These are phyloP conservation scores for Sporisorium reilianum DNA, from an alignment of 1,284 basidiomycete species.

Conservation along the genomic window DNA sequence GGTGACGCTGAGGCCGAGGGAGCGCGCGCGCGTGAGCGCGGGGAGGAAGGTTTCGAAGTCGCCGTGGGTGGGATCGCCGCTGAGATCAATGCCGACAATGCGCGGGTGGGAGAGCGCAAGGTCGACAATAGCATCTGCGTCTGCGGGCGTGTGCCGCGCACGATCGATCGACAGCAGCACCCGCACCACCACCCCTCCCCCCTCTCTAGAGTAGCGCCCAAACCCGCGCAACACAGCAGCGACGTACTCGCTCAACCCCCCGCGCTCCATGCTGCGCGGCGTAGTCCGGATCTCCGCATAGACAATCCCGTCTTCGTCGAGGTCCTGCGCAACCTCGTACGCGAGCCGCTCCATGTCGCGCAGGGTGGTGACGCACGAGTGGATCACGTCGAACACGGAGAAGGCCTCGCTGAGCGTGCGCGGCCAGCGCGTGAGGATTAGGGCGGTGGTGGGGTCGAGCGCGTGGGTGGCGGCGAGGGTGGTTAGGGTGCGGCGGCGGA, in stretches of 20 bases:
- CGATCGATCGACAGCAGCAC: conserved; percentile 50
- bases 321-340: conserved; percentile 34
- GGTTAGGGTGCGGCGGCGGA: conserved; percentile 42
- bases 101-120: conserved; percentile 16
- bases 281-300: conserved; percentile 55
- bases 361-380: conserved; percentile 30
- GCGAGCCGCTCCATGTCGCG: conserved; percentile 30
- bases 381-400: conserved; percentile 41
- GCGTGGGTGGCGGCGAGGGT: conserved; percentile 16
- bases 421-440: conserved; percentile 24
- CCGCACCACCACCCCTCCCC: conserved; percentile 8
- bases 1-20: conserved; percentile 36
- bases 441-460: conserved; percentile 9
- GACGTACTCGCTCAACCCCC: conserved; percentile 19
- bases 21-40: conserved; percentile 18
- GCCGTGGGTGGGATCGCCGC: conserved; percentile 48
- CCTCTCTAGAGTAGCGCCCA: background rate
- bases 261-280: conserved; percentile 13
- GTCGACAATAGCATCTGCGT: conserved; percentile 19
- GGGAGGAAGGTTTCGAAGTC: conserved; percentile 16
- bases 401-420: conserved; percentile 45
- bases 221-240: conserved; percentile 27
- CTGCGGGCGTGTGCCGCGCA: conserved; percentile 12
- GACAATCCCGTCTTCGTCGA: conserved; percentile 44
- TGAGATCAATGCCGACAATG: conserved; percentile 48